Evolutionary conservation across 2,329 filamentous ascomycete genomes (phyloP), one percentile per base, ranked within the genome.

Genomic region (Ophiocordyceps robertsii): DNA sequence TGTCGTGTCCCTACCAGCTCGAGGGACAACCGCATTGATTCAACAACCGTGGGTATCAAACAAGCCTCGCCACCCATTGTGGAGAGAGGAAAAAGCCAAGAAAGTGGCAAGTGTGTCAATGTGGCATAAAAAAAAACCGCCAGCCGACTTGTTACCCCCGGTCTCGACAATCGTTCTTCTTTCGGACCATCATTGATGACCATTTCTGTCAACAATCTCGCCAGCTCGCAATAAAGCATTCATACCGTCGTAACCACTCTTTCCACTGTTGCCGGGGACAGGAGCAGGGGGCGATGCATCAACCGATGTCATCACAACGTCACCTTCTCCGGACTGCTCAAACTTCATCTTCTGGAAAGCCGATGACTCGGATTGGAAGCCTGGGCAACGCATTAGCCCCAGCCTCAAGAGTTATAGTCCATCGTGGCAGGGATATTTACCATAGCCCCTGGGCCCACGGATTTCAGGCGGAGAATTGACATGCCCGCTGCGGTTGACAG

Each of bases 191-290:
- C 33, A 32, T 6, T 49, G 42, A 39, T 49, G 50, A 41, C 50
- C 47, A 41, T 65, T 60, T 36, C 67, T 66, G 44, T 71, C 70
- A 33, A 79, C 72, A 46, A 80, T 73, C 49, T 79, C 75, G 29
- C 75, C 73, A 10, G 76, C 76, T 46, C 65, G 66, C 2, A 80
- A 55, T 11, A 80, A 59, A 7, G 75, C 75, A 45, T 66, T 75
- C 59, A 80, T 74, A 2, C 75, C 75, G 46, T 80, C 75, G 17
- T 78, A 57, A 4, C 54, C 54, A 10, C 44, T 38, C 38, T 51
- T 59, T 3, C 40, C 32, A 6, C 57, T 54, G 6, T 48, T 48
- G 19, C 41, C 40, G 14, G 49, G 40, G 27, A 35, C 57, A 14
- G 9, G 24, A 27, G 24, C 24, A 27, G 51, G 40, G 5, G 48